Evolutionary conservation across 2,329 filamentous ascomycete genomes (phyloP), one percentile per base, ranked within the genome.

Genomic region (Sarocladiaceae sp.): DNA sequence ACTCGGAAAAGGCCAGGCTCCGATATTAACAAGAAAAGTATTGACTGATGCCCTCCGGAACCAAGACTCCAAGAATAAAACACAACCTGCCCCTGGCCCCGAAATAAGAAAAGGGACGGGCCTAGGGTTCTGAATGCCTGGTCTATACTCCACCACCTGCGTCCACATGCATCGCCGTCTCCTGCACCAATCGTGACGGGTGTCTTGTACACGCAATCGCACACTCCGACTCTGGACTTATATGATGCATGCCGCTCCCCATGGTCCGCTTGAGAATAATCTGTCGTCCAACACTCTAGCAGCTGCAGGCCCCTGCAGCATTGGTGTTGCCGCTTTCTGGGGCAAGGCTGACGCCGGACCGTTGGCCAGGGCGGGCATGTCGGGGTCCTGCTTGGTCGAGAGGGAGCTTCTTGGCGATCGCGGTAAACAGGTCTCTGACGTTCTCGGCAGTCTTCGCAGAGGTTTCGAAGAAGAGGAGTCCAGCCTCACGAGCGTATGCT

Each of bases 401-500:
- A 28, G 94, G 94, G 59, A 99, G 79, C 74, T 96, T 97, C 86
- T 93, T 96, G 56, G 94, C 94, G 67, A 99, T 97, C 54, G 91
- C 91, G 37, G 93, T 97, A 73, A 99, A 99, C 51, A 99, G 79
- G 62, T 97, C 94, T 64, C 86, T 83, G 52, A 99, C 94, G 63
- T 99, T 99, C 73, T 96, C 91, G 53, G 91, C 88, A 33, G 93
- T 96, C 80, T 99, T 99, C 59, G 94, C 94, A 11, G 92, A 97
- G 3, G 94, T 99, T 72, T 99, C 94, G 70, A 99, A 99, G 79
- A 99, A 99, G 51, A 99, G 80, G 5, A 99, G 82, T 37, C 90
- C 90, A 49, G 93, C 91, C 73, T 99, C 94, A 60, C 85, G 86
- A 51, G 94, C 92, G 67, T 99, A 99, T 52, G 92, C 90, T 72